Percentiles rank a stretch among this genome's conserved stretches.
Evolutionary conservation across 345 rosid genomes (phyloP).

Genomic region (Hevea brasiliensis): DNA sequence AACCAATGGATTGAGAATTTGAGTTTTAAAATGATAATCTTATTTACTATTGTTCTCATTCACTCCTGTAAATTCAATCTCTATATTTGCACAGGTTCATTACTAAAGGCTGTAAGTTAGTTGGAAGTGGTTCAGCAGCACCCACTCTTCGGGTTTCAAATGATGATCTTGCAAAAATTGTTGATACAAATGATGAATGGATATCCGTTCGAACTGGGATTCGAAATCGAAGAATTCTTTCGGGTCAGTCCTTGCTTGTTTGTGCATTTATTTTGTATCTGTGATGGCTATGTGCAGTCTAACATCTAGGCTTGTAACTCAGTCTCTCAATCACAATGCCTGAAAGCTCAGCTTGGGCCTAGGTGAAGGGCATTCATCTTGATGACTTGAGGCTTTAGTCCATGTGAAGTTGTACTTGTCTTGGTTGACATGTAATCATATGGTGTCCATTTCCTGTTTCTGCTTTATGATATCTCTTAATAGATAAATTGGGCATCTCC

Average conservation of each 20-base stretch:
- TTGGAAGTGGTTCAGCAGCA: conserved; percentile 88
- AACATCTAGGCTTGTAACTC: conserved; percentile 2
- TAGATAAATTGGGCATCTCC: background rate
- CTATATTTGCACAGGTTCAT: conserved; percentile 46
- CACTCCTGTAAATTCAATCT: background rate
- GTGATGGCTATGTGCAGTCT: background rate
- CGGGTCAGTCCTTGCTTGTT: conserved; percentile 47
- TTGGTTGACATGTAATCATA: background rate
- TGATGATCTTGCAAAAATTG: conserved; percentile 81
- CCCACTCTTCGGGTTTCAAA: conserved; percentile 77
- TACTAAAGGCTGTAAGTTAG: conserved; percentile 82
- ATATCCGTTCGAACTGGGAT: conserved; percentile 89
- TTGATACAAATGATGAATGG: conserved; percentile 90
- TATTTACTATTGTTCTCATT: background rate
- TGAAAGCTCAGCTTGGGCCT: conserved; percentile 5
- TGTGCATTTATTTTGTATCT: conserved; percentile 1
- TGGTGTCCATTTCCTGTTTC: background rate
- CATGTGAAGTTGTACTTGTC: background rate
- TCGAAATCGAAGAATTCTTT: conserved; percentile 70
- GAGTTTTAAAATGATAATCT: background rate
- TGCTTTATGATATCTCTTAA: background rate
- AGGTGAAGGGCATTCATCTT: conserved; percentile 11
- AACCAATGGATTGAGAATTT: conserved; percentile 1
- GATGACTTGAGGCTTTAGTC: background rate
- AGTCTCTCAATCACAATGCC: conserved; percentile 5